Base-by-base conservation (phyloP, 768 basidiomycete genomes). In the Leccinellum luteum region DNA sequence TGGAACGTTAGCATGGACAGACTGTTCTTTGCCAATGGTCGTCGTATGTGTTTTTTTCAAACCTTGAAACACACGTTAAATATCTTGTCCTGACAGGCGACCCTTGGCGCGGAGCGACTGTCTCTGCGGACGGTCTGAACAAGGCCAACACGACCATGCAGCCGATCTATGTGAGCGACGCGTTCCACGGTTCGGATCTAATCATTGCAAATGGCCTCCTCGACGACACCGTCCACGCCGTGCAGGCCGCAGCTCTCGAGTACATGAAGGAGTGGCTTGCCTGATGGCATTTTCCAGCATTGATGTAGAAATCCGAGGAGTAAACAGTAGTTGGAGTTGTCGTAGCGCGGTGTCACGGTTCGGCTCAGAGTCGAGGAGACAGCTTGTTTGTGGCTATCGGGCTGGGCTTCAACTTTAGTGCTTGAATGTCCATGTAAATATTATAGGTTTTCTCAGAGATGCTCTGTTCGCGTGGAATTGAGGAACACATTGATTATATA, bases 71-170 rank as follows among this genome's bases (percentile, higher is more conserved):
- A 25, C n/a, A 55, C 15, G 17, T 5, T 8, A 7, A 17, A 14
- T n/a, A 27, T n/a, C 28, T 12, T 21, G 31, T 19, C 13, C 15
- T n/a, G 25, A 48, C 32, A 89, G 87, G 86, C 44, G 87, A 90
- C 62, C 87, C 89, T n/a, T 90, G 87, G 87, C 78, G 81, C 51
- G 85, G 85, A 54, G 81, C 83, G 5, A 89, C 87, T 0, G 76
- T 89, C 7, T 89, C 87, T 5, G 81, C 87, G 0, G 78, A 82
- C 25, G 75, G 75, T 14, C 73, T 78, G 23, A 60, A 70, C 55
- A 73, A 79, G 54, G 44, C 66, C 19, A 86, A 79, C 66, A 86
- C 82, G 3, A 54, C 77, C 1, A 67, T 67, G 1, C 85, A 86
- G 62, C 85, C 85, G 0, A 85, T 89, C 52, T 79, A 75, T 19